phyloP scores from a whole-genome alignment of 2,329 filamentous ascomycete genomes.

The Coccinonectria pachysandricola region DNA sequence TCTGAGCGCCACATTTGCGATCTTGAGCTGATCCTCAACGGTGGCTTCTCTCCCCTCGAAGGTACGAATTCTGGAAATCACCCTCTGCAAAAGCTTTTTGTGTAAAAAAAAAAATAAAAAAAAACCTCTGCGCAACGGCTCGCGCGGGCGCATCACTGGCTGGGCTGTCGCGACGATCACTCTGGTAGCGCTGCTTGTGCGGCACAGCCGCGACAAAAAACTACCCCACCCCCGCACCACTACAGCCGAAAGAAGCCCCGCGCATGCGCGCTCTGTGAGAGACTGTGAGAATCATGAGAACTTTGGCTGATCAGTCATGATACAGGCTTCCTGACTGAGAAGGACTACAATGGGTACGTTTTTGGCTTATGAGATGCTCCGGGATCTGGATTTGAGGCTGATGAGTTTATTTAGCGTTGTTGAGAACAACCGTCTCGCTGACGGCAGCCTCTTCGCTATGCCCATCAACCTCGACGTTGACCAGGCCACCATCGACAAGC shows the following conservation, averaged over 20 bases:
- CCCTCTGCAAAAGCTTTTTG: too few relatives aligned
- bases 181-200: too few relatives aligned
- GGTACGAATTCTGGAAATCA: constrained; percentile 55
- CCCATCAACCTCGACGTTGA: constrained; percentile 88
- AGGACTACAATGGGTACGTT: constrained; percentile 84
- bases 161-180: too few relatives aligned
- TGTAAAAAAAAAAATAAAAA: too few relatives aligned
- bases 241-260: too few relatives aligned
- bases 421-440: constrained; percentile 71
- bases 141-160: too few relatives aligned
- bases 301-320: constrained; percentile 7
- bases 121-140: too few relatives aligned
- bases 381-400: constrained; percentile 11
- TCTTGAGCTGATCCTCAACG: constrained; percentile 92
- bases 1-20: constrained; percentile 95
- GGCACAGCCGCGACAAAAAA: too few relatives aligned
- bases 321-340: constrained; percentile 89
- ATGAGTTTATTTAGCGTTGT: constrained; percentile 58
- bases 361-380: neutral
- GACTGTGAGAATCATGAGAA: too few relatives aligned
- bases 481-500: constrained; percentile 61
- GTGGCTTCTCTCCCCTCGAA: constrained; percentile 95
- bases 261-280: too few relatives aligned
- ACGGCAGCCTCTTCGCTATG: constrained; percentile 90
- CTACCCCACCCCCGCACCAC: constrained; percentile 17